These are phyloP conservation scores for Wallacemonas sp. DNA, from an alignment of 208 protist genomes.

Conservation along the genomic window DNA sequence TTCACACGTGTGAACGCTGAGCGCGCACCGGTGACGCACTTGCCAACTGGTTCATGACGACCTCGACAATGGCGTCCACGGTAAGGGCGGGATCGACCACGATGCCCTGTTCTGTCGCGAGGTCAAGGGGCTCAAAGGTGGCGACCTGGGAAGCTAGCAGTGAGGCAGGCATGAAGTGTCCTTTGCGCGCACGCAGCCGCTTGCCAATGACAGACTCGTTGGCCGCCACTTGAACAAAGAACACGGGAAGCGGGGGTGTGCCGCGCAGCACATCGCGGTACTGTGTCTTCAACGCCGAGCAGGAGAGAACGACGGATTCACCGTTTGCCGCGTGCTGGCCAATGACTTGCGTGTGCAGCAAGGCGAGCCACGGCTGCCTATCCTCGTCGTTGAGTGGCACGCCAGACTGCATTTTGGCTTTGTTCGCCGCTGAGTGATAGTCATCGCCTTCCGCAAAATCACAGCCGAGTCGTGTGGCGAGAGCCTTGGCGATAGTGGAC, in stretches of 20 bases:
- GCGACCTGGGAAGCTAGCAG: slow-evolving; percentile 64
- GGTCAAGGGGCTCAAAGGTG: slow-evolving; percentile 42
- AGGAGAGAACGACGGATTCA: slow-evolving; percentile 45
- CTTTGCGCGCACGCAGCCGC: slow-evolving; percentile 39
- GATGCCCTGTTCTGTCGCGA: slow-evolving; percentile 30
- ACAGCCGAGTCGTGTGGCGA: slow-evolving; percentile 43
- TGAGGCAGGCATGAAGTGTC: slow-evolving; percentile 64
- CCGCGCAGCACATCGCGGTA: slow-evolving; percentile 67
- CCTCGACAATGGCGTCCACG: slow-evolving; percentile 13
- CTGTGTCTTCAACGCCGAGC: slow-evolving; percentile 50
- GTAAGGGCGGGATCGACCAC: slow-evolving; percentile 22
- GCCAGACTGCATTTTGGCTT: slow-evolving; percentile 63
- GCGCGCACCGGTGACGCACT: no score
- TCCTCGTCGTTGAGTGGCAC: slow-evolving; percentile 74
- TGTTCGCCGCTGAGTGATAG: slow-evolving; percentile 55
- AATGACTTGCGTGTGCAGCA: slow-evolving; percentile 40
- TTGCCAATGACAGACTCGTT: slow-evolving; percentile 21
- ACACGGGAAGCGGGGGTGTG: slow-evolving; percentile 18
- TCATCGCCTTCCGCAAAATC: slow-evolving; percentile 70
- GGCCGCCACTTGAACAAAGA: slow-evolving; percentile 56
- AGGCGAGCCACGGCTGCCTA: slow-evolving; percentile 64
- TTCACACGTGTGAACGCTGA: no score
- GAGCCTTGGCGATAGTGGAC: slow-evolving; percentile 51
- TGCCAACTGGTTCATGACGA: neutral
- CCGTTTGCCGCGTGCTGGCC: slow-evolving; percentile 9